Base-by-base conservation (phyloP, 2,329 filamentous ascomycete genomes). In the Calonectria henricotiae region DNA sequence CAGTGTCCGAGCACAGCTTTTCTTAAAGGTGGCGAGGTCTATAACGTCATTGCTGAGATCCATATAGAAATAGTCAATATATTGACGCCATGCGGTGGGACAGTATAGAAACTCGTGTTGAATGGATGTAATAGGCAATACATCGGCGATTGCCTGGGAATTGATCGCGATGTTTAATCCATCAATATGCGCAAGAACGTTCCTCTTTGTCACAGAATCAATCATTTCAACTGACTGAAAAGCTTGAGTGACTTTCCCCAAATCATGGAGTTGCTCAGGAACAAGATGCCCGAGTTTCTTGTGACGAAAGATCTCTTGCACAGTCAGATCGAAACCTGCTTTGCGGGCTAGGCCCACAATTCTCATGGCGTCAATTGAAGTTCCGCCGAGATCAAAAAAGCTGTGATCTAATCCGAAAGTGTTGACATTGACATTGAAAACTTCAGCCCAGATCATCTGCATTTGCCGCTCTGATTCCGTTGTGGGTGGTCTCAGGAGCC, bases 51-150 rank as follows among this genome's bases (percentile, higher is more conserved):
- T 8, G 2, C 23, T 30, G 8, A 55, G 4, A 23, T 55, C 49
- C n/a, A 55, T 55, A n/a, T 55, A 55, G 5, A 37, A 55, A 37
- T 37, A 55, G 49, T 55, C 49, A 13, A 55, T 55, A 2, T 55
- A 55, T 20, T 55, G 49, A 12, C 49, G 30, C 49, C 49, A 55
- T 5, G 49, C 49, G 5, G 30, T 37, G 30, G 49, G 11, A 8
- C 30, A 37, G 5, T 37, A 55, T 3, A 55, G 30, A 5, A 55
- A 55, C n/a, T 55, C 49, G 2, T 55, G n/a, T 55, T 55, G 49
- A 23, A 37, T 55, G 49, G 1, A 15, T 6, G 49, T 55, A 13
- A 55, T 20, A 17, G 49, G 49, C 2, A 15, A 23, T 8, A 55
- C 11, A 4, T 55, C 30, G 3, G 30, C 17, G 4, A 55, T 23